Evolutionary conservation across 1,284 basidiomycete species (phyloP).

Genomic region (Ustilago nuda): DNA sequence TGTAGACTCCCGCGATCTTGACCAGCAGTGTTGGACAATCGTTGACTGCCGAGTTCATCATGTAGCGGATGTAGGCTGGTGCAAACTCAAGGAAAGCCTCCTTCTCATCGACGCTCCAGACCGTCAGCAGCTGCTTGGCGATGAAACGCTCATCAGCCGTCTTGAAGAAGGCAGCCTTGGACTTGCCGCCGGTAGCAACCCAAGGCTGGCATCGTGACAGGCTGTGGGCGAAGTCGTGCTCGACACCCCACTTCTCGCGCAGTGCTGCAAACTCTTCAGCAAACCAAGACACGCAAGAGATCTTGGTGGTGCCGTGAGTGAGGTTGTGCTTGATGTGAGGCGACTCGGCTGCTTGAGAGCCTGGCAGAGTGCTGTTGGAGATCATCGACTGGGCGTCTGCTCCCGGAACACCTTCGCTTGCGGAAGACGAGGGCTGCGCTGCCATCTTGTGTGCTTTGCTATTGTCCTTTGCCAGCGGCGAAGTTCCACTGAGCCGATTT

Average conservation of each 20-base stretch:
- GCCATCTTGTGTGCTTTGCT: slow-evolving; percentile 16
- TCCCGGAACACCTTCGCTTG: slow-evolving; percentile 21
- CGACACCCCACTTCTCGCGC: slow-evolving; percentile 57
- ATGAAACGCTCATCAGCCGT: slow-evolving; percentile 58
- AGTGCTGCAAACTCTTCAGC: slow-evolving; percentile 63
- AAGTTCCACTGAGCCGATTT: neutral
- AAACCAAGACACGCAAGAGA: slow-evolving; percentile 65
- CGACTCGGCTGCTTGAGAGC: slow-evolving; percentile 45
- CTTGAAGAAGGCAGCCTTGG: slow-evolving; percentile 60
- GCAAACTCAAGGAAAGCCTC: slow-evolving; percentile 65
- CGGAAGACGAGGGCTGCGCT: slow-evolving; percentile 22
- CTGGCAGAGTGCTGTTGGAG: slow-evolving; percentile 39
- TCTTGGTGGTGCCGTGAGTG: slow-evolving; percentile 54
- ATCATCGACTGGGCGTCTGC: slow-evolving; percentile 40
- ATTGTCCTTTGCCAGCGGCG: slow-evolving; percentile 6
- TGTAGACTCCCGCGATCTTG: slow-evolving; percentile 65
- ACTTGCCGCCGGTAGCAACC: slow-evolving; percentile 59
- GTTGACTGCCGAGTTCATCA: slow-evolving; percentile 56
- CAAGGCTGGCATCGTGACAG: slow-evolving; percentile 57
- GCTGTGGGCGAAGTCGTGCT: slow-evolving; percentile 56
- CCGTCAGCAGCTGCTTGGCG: slow-evolving; percentile 61
- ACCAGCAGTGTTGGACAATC: slow-evolving; percentile 61
- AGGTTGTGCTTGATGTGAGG: slow-evolving; percentile 64
- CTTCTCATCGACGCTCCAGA: slow-evolving; percentile 64
- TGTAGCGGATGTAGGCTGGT: slow-evolving; percentile 62